phyloP scores from a whole-genome alignment of 305 asterid genomes.

The Fraxinus floribunda region DNA sequence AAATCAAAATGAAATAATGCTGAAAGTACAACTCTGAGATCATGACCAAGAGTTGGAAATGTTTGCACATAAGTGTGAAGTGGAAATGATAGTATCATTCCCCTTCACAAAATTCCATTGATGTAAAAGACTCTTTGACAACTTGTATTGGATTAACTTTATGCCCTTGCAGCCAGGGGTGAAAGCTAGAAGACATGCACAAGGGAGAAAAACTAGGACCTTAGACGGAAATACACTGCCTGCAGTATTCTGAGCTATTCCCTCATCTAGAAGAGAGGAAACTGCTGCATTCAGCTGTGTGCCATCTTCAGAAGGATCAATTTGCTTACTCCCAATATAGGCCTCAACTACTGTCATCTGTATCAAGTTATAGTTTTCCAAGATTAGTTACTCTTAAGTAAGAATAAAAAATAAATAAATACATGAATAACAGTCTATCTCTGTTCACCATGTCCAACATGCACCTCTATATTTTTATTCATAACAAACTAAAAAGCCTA shows the following conservation, averaged over 20 bases:
- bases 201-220: slow-evolving; percentile 43
- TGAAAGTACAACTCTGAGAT: slow-evolving; percentile 10
- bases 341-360: slow-evolving; percentile 97
- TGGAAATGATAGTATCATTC: background rate
- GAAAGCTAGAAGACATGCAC: background rate
- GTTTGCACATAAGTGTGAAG: background rate
- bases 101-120: background rate
- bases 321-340: slow-evolving; percentile 57
- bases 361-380: slow-evolving; percentile 16
- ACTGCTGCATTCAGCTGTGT: slow-evolving; percentile 52
- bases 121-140: background rate
- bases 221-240: slow-evolving; percentile 83
- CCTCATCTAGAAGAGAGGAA: slow-evolving; percentile 80
- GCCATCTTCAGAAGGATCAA: slow-evolving; percentile 72
- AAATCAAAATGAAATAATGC: background rate
- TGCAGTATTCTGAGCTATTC: slow-evolving; percentile 76
- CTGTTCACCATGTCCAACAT: background rate
- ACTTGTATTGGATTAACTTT: background rate
- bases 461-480: slow-evolving; percentile 17
- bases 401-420: background rate
- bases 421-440: background rate
- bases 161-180: slow-evolving; percentile 9
- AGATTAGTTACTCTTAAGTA: slow-evolving; percentile 9
- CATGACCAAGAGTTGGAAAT: background rate
- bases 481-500: slow-evolving; percentile 15